Base-by-base conservation (phyloP, 2,329 filamentous ascomycete species). In the Gnomoniopsis smithogilvyi region DNA sequence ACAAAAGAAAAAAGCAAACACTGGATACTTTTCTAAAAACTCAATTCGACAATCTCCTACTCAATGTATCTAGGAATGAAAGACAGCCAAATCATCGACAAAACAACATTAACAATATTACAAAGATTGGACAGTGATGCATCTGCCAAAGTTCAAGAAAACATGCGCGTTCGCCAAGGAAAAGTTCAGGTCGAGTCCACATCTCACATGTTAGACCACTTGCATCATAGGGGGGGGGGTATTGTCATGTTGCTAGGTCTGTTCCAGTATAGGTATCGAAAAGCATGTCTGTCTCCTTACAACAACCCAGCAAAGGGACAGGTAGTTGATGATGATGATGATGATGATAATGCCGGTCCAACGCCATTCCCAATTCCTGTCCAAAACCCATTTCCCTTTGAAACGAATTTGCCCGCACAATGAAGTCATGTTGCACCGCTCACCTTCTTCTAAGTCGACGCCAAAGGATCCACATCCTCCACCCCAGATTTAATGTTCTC, bases 401-500 rank as follows among this genome's bases (percentile, higher is more conserved):
- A 51, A 56, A 54, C 49, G 58, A 60, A 30, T 56, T 12, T 19
- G 22, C 52, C 50, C 51, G 51, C 53, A 54, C 36, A 56, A 46
- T 45, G 21, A 46, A 46, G 43, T 53, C 53, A 49, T 46, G 33
- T 54, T 56, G 36, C 49, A 57, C 57, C 53, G 36, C 49, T 59
- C 41, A 56, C 64, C 55, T 50, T 64, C 57, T 22, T 65, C 63
- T 64, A 71, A 52, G 63, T 63, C 30, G 65, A 72, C 64, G 84
- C 79, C 65, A 90, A 76, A 24, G 88, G 88, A 70, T 90, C 88
- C 71, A 89, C 80, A 66, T 86, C 82, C 70, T 89, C 85, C 8
- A 87, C 84, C 6, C 84, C 83, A 22, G 81, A 80, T 72, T 80
- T 82, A 66, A 85, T 79, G 26, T 80, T 81, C 61, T 81, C 78